Evolutionary conservation across 1,284 basidiomycete species (phyloP).

Genomic region (Ustilago hordei): DNA sequence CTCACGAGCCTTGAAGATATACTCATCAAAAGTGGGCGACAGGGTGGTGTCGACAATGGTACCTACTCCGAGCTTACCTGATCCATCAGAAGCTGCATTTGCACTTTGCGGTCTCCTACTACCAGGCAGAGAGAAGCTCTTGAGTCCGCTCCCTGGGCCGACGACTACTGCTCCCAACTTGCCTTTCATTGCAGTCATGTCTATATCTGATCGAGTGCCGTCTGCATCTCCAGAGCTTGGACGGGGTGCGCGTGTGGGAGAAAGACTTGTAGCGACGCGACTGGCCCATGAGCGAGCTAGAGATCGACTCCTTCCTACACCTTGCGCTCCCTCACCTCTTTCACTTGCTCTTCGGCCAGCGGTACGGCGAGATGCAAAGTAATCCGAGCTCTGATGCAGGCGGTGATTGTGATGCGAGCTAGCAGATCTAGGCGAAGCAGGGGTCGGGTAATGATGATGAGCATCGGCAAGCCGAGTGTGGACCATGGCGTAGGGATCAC

Average conservation of each 20-base stretch:
- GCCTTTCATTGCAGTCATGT: neutral
- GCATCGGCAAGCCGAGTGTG: slow-evolving; percentile 13
- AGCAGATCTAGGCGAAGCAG: slow-evolving; percentile 3
- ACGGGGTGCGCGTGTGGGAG: slow-evolving; percentile 1
- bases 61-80: neutral
- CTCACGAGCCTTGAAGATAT: slow-evolving; percentile 23
- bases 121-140: neutral
- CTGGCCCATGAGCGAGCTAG: slow-evolving; percentile 17
- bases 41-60: neutral
- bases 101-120: slow-evolving; percentile 28
- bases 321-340: neutral
- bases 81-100: neutral
- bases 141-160: slow-evolving; percentile 10
- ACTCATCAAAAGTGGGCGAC: slow-evolving; percentile 38
- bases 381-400: slow-evolving; percentile 11
- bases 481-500: slow-evolving; percentile 41
- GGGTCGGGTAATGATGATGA: slow-evolving; percentile 27
- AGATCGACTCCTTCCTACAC: slow-evolving; percentile 11
- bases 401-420: slow-evolving; percentile 18
- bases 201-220: neutral
- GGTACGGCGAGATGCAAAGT: slow-evolving; percentile 3
- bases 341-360: neutral
- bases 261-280: neutral
- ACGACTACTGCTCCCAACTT: slow-evolving; percentile 7
- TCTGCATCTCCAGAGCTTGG: slow-evolving; percentile 11